Conservation (phyloP, 306 rosid genomes). For the Vigna nakashimae region DNA sequence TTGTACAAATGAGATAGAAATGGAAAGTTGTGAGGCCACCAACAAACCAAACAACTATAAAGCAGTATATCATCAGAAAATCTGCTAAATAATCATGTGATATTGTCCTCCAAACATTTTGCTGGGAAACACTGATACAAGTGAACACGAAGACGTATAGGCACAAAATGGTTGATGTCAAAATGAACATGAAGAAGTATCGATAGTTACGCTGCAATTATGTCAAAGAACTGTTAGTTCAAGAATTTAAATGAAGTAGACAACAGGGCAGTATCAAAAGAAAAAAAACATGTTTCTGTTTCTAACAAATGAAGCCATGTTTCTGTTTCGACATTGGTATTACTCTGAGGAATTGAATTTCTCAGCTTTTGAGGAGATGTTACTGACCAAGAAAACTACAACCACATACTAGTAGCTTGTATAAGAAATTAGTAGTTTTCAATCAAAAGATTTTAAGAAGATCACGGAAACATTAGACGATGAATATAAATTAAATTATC, state of each 20-base stretch:
- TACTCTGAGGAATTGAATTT: conserved; percentile 13
- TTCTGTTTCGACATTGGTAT: conserved; percentile 9
- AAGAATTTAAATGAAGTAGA: conserved; percentile 34
- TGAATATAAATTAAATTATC: not conserved
- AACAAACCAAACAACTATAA: conserved; percentile 88
- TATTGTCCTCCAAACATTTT: conserved; percentile 50
- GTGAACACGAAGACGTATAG: conserved; percentile 73
- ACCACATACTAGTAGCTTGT: not conserved
- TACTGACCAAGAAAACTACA: conserved; percentile 6
- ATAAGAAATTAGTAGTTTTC: conserved; percentile 5
- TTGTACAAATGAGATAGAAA: conserved; percentile 81
- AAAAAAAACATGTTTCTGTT: conserved; percentile 13
- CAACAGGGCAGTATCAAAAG: not conserved
- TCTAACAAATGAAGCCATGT: conserved; percentile 27
- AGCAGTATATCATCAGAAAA: conserved; percentile 75
- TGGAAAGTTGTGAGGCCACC: conserved; percentile 97
- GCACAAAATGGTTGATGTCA: conserved; percentile 90
- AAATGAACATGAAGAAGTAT: conserved; percentile 86
- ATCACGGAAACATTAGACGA: conserved; percentile 1
- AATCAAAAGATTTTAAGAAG: conserved; percentile 6
- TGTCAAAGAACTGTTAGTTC: conserved; percentile 42
- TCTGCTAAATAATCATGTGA: conserved; percentile 65
- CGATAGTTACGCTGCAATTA: conserved; percentile 91
- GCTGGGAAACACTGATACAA: conserved; percentile 56
- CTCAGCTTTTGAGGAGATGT: conserved; percentile 1